Percentiles rank a stretch among this genome's conserved stretches.
phyloP scores from a whole-genome alignment of 2,329 filamentous ascomycete species.

The Colletotrichum sp. region DNA sequence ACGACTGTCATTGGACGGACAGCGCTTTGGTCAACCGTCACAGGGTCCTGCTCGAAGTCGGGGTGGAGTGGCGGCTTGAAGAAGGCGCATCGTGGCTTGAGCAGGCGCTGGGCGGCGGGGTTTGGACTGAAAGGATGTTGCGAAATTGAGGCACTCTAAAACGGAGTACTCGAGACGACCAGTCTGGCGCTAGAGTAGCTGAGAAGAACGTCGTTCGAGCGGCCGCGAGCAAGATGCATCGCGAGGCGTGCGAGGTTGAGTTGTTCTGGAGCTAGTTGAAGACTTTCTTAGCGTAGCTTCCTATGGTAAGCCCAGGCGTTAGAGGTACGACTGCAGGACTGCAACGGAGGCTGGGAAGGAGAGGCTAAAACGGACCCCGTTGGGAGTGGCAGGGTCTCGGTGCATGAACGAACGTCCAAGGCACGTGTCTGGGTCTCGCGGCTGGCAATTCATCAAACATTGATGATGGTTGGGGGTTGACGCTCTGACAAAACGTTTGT shows the following conservation, averaged over 20 bases:
- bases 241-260: neutral
- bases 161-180: neutral
- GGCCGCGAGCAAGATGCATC: neutral
- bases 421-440: neutral
- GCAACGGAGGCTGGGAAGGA: neutral
- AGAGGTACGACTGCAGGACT: neutral
- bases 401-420: neutral
- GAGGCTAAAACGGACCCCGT: slow-evolving; percentile 1
- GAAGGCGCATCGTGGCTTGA: neutral
- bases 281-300: neutral
- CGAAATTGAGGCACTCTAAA: neutral
- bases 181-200: neutral
- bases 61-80: neutral
- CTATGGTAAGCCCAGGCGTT: neutral
- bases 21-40: neutral
- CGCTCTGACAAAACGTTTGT: slow-evolving; percentile 4
- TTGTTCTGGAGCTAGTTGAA: neutral
- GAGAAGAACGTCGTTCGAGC: neutral
- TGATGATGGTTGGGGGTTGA: neutral
- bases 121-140: neutral
- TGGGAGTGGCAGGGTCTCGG: neutral
- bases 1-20: neutral
- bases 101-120: neutral
- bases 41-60: neutral
- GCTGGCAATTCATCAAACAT: neutral